Percentiles rank a stretch among this genome's conserved stretches.
These are phyloP conservation scores for Trematosphaeria pertusa DNA, from an alignment of 2,329 filamentous ascomycete genomes.

Conservation along the genomic window DNA sequence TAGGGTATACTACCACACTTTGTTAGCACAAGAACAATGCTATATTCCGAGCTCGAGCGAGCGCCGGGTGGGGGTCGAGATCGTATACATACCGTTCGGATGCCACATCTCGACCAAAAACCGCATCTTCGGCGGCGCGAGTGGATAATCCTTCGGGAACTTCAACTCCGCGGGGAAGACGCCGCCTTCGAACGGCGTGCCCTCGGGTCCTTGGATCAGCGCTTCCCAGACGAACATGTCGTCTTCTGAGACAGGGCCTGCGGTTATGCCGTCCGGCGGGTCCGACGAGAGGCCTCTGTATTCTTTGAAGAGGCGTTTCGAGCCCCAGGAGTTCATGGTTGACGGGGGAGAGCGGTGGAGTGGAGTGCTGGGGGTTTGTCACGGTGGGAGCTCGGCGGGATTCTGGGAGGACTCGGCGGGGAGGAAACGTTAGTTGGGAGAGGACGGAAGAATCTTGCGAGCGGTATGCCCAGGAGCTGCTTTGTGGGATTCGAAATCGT, in stretches of 20 bases:
- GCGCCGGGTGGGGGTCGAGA: no score
- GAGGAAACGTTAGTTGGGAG: no score
- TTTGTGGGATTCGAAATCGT: no score
- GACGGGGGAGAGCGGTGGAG: not conserved
- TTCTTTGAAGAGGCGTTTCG: conserved; percentile 89
- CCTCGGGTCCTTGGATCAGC: conserved; percentile 92
- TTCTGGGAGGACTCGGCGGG: no score
- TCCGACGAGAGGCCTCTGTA: conserved; percentile 94
- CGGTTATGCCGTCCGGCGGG: conserved; percentile 96
- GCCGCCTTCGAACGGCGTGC: conserved; percentile 93
- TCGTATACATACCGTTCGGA: conserved; percentile 81
- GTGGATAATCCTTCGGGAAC: conserved; percentile 87
- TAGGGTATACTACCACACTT: conserved; percentile 73
- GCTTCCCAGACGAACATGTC: conserved; percentile 97
- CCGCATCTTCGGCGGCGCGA: conserved; percentile 84
- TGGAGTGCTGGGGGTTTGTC: not conserved
- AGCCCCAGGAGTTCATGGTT: conserved; percentile 62
- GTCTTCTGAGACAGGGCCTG: conserved; percentile 90
- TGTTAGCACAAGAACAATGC: conserved; percentile 4
- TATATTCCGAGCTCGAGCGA: no score
- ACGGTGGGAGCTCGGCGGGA: not conserved
- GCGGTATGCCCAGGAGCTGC: no score
- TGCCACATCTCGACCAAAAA: conserved; percentile 91
- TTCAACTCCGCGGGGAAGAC: conserved; percentile 86
- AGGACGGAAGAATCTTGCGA: no score